Base-by-base conservation (phyloP, 345 rosid species). In the Acer negundo region DNA sequence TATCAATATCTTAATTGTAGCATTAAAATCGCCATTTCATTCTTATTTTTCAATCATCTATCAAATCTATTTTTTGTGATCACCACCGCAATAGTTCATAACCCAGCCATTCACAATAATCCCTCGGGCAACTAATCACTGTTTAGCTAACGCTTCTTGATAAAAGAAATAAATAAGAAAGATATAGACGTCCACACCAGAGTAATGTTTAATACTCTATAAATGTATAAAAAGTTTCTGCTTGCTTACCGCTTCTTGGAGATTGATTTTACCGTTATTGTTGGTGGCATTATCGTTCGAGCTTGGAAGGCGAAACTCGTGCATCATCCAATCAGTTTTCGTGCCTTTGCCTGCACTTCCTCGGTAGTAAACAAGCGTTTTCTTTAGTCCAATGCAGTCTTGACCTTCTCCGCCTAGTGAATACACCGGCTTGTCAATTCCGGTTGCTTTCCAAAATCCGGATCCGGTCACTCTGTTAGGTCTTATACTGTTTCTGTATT, bases 241-340 rank as follows among this genome's bases (percentile, higher is more conserved):
- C 97, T 86, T 15, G 56, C 97, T 87, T 92, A 95, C 99, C 19
- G 94, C 97, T 77, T 90, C 92, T 79, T 70, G 85, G 17, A 76
- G 8, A 38, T 81, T 73, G 67, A 78, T 24, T 80, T 81, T 82
- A 46, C 81, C 78, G 66, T 77, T 63, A 24, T 49, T 69, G 46
- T 9, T 42, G 11, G 46, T 42, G 76, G 74, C 80, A 64, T 77
- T 73, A 6, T 85, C 74, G 23, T 62, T 62, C 1, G 83, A 28
- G 5, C 24, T 59, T 10, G 98, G 97, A 26, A 95, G 97, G 75
- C 99, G 97, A 85, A 95, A 95, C 81, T 95, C 99, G 26, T 95
- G 94, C 99, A 95, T 95, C 99, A 95, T 95, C 99, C 99, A 95
- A 63, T 93, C 98, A 1, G 99, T 93, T 80, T 95, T 95, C 84